Evolutionary conservation across 441 rosid genomes (phyloP), one percentile per base, ranked within the genome.

Genomic region (Breynia disticha): DNA sequence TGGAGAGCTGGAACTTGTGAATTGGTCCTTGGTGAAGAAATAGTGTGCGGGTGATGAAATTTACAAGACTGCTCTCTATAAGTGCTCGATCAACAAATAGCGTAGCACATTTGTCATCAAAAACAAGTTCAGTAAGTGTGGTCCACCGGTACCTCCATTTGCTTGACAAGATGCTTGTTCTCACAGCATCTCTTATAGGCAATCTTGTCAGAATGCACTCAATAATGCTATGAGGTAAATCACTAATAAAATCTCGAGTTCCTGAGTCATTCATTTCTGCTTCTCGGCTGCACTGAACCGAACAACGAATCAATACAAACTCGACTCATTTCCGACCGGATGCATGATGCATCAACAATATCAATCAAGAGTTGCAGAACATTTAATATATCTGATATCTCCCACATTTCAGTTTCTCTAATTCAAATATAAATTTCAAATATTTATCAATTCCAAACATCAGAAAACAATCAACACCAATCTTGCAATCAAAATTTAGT

Each of bases 11-110:
- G 71, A 88, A 88, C 79, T 78, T 86, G 51, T 82, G 95, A 67
- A 88, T 82, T 16, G 90, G 97, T 13, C 98, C 98, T 63, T 73
- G 89, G 54, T 88, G 97, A 50, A 91, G 95, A 59, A 91, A 84
- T 53, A 91, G 82, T 10, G 81, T 77, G 5, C 77, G 73, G 0
- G 85, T 84, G 0, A 91, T 63, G 55, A 91, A 88, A 16, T 76
- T 82, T 12, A 84, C 74, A 0, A 91, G 86, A 59, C 39, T 70
- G 48, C 49, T 67, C 75, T 80, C 87, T 16, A 71, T 39, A 0
- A 67, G 16, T 0, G 46, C 56, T 16, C 70, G 72, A 14, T 82
- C 91, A 54, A 19, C 67, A 0, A 58, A 32, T 4, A 50, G 46
- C 45, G 63, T 9, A 46, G 74, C 79, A 58, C 89, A 86, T 43